Conservation (phyloP, 345 rosid genomes). For the Cardiospermum halicacabum region DNA sequence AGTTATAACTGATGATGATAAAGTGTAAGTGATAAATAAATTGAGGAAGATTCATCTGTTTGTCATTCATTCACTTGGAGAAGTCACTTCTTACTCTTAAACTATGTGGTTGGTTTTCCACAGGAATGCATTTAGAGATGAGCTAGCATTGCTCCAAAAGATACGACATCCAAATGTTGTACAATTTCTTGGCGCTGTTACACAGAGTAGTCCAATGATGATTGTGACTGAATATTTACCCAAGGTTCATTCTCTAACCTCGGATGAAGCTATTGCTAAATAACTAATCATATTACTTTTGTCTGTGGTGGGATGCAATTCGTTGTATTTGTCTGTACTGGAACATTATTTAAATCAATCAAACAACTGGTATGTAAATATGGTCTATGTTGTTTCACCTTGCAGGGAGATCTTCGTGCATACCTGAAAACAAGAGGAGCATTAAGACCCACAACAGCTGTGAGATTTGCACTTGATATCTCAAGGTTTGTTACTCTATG, state of each 20-base stretch:
- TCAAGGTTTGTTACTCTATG: conserved; percentile 56
- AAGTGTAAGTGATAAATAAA: conserved; percentile 58
- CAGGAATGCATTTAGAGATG: conserved; percentile 84
- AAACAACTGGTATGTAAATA: too few species aligned
- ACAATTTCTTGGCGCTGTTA: conserved; percentile 96
- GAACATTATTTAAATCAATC: too few species aligned
- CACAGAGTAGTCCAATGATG: conserved; percentile 98
- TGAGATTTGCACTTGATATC: conserved; percentile 86
- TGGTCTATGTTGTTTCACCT: conserved; percentile 3
- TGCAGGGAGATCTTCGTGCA: conserved; percentile 75
- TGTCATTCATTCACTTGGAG: not conserved
- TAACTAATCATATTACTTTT: not conserved
- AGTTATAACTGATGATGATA: conserved; percentile 62
- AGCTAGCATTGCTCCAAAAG: conserved; percentile 90
- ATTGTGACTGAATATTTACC: conserved; percentile 90
- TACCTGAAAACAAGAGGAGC: conserved; percentile 61
- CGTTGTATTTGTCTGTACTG: not conserved
- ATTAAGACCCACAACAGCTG: conserved; percentile 47
- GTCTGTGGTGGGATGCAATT: not conserved
- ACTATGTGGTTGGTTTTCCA: conserved; percentile 13
- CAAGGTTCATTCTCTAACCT: conserved; percentile 42
- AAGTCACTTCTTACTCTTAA: not conserved
- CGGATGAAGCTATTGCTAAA: not conserved
- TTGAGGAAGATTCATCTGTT: not conserved
- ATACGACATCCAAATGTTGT: conserved; percentile 94